Evolutionary conservation across 2,329 filamentous ascomycete species (phyloP).

Genomic region (Monosporascus sp.): DNA sequence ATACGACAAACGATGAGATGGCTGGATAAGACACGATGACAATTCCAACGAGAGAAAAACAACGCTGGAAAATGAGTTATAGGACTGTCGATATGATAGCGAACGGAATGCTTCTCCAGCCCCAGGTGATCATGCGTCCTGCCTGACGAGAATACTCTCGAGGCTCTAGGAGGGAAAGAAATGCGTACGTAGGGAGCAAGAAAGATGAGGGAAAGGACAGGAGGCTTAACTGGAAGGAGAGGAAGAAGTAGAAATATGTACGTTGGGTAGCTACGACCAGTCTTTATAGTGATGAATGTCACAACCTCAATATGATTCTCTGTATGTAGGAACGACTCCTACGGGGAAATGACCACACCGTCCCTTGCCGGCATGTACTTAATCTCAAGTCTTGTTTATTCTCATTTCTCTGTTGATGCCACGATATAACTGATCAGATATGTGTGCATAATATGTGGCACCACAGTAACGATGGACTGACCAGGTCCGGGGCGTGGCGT

Average conservation of each 20-base stretch:
- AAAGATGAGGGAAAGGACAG: constrained; percentile 5
- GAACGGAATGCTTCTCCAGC: constrained; percentile 16
- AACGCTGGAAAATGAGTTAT: constrained; percentile 3
- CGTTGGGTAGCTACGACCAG: background rate
- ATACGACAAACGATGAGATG: background rate
- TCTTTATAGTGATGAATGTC: no score
- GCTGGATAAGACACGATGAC: background rate
- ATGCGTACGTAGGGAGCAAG: background rate
- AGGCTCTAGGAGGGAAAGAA: background rate
- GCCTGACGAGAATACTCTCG: constrained; percentile 3
- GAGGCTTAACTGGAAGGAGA: constrained; percentile 6
- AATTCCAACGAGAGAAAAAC: constrained; percentile 1
- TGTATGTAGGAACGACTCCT: no score
- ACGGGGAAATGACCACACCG: no score
- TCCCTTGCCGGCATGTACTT: no score
- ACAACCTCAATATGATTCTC: no score
- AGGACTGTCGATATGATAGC: constrained; percentile 16
- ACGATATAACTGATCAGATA: no score
- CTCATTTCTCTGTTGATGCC: no score
- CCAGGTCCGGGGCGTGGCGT: background rate
- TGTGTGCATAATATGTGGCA: no score
- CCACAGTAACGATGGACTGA: background rate
- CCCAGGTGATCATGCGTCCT: constrained; percentile 1
- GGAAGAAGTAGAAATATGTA: background rate
- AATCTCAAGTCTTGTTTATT: no score